phyloP scores from a whole-genome alignment of 2,329 filamentous ascomycete genomes.

The Drechslerella dactyloides region DNA sequence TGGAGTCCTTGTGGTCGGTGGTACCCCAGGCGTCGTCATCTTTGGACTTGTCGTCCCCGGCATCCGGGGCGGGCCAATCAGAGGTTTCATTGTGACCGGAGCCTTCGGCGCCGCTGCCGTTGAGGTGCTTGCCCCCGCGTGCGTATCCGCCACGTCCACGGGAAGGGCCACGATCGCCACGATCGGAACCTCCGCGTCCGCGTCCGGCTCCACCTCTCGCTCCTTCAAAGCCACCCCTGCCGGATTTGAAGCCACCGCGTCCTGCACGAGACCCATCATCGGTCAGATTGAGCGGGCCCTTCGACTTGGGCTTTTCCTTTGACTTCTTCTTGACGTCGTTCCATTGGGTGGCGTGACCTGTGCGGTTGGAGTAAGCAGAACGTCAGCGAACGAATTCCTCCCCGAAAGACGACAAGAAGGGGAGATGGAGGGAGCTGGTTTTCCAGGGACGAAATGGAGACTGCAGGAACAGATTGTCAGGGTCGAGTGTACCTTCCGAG shows the following conservation, averaged over 20 bases:
- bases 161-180: conserved; percentile 69
- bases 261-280: conserved; percentile 62
- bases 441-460: background rate
- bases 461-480: conserved; percentile 24
- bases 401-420: background rate
- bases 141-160: conserved; percentile 72
- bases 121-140: conserved; percentile 68
- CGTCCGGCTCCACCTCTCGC: conserved; percentile 71
- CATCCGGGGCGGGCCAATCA: conserved; percentile 39
- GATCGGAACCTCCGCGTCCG: conserved; percentile 62
- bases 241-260: conserved; percentile 56
- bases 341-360: conserved; percentile 82
- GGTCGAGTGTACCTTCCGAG: conserved; percentile 69
- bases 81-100: conserved; percentile 30
- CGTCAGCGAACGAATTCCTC: conserved; percentile 44
- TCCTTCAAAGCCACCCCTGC: conserved; percentile 59
- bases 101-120: conserved; percentile 64
- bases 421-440: conserved; percentile 5
- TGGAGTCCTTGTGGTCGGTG: conserved; percentile 16
- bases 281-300: conserved; percentile 69
- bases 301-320: conserved; percentile 75
- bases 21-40: conserved; percentile 11
- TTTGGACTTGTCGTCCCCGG: conserved; percentile 26
- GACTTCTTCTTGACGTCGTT: conserved; percentile 80
- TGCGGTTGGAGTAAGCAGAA: conserved; percentile 33